A percentile compares a stretch with the other conserved stretches of the same genome.
Conservation (phyloP, 106 monocot genomes). For the Allium sativum region DNA sequence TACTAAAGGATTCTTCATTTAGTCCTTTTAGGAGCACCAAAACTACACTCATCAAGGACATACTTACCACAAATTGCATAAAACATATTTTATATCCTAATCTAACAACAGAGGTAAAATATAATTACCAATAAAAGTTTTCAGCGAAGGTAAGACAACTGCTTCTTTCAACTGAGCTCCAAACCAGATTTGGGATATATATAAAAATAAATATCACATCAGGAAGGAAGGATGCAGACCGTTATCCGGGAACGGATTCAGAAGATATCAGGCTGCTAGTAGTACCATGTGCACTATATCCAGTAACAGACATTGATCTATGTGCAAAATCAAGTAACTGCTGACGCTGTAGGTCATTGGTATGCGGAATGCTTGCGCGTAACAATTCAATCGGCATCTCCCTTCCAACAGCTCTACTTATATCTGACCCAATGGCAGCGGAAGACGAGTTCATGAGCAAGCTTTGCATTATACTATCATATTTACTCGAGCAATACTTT, state of each 20-base stretch:
- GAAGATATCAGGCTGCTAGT: constrained; percentile 12
- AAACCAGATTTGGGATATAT: not conserved
- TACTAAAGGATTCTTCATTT: not conserved
- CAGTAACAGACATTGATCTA: constrained; percentile 30
- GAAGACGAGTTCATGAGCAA: constrained; percentile 9
- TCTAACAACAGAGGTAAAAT: not conserved
- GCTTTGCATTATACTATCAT: constrained; percentile 25
- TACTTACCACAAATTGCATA: constrained; percentile 9
- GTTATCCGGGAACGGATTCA: constrained; percentile 29
- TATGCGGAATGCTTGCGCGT: constrained; percentile 48
- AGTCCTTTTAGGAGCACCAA: constrained; percentile 18
- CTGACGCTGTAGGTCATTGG: constrained; percentile 32
- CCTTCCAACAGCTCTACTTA: constrained; percentile 28
- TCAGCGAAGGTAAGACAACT: constrained; percentile 1
- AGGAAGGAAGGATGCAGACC: not conserved
- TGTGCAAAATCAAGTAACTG: constrained; percentile 39
- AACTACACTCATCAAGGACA: constrained; percentile 28
- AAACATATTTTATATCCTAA: constrained; percentile 1
- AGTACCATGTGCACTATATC: constrained; percentile 15
- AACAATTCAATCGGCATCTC: constrained; percentile 53
- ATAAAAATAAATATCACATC: not conserved
- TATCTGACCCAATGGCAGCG: constrained; percentile 13
- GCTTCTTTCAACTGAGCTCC: constrained; percentile 1
- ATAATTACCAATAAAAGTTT: not conserved
- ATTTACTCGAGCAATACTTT: constrained; percentile 31